Conservation (phyloP, 352 stramenopile genomes). For the Pythium myriotylum region DNA sequence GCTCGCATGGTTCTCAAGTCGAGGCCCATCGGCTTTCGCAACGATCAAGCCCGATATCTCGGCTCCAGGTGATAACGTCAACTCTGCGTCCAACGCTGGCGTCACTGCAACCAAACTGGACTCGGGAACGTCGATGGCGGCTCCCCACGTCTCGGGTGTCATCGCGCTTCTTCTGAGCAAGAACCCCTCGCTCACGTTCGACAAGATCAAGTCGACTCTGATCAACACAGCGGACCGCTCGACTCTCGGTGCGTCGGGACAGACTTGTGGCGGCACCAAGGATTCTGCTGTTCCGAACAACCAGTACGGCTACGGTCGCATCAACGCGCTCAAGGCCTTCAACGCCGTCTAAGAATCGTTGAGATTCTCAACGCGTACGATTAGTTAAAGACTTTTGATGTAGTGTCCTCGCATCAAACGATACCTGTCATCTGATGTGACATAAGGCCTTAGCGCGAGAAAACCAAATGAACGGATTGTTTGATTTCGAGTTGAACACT, state of each 20-base stretch:
- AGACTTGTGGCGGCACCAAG: slow-evolving; percentile 27
- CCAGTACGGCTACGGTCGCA: slow-evolving; percentile 37
- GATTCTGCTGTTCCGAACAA: slow-evolving; percentile 38
- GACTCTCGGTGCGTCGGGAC: slow-evolving; percentile 16
- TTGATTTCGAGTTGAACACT: too few species aligned
- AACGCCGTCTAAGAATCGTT: slow-evolving; percentile 1
- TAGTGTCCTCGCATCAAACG: too few species aligned
- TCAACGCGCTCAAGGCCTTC: slow-evolving; percentile 28
- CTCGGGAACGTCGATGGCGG: slow-evolving; percentile 42
- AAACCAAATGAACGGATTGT: too few species aligned
- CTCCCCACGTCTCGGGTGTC: slow-evolving; percentile 37
- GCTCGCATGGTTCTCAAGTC: slow-evolving; percentile 33
- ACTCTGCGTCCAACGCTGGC: slow-evolving; percentile 23
- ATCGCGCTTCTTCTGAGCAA: slow-evolving; percentile 37
- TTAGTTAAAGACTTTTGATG: too few species aligned
- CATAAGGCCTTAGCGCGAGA: too few species aligned
- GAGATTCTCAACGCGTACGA: too few species aligned
- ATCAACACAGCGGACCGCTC: slow-evolving; percentile 19
- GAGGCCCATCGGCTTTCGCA: slow-evolving; percentile 23
- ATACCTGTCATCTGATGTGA: too few species aligned
- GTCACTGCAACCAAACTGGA: slow-evolving; percentile 28
- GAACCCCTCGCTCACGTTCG: slow-evolving; percentile 25
- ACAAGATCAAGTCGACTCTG: slow-evolving; percentile 16
- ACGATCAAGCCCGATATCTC: slow-evolving; percentile 38
- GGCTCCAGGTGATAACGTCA: slow-evolving; percentile 26